Percentiles rank a stretch among this genome's conserved stretches.
Evolutionary conservation across 1,139 yeast species (phyloP).

Genomic region (Debaryomycetaceae sp.): DNA sequence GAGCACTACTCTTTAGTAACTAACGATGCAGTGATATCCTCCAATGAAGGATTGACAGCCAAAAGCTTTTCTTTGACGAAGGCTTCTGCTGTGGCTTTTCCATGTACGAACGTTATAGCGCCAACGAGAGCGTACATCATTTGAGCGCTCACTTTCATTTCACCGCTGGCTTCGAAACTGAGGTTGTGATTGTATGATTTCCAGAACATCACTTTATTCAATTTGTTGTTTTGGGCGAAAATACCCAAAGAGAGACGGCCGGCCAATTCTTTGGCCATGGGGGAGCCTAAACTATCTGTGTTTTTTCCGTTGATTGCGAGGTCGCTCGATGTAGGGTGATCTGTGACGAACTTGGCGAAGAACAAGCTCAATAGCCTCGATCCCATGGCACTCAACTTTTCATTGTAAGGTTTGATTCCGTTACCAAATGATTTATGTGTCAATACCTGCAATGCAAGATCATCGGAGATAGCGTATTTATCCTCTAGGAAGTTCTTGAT

Average conservation of each 20-base stretch:
- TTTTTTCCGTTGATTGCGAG: slow-evolving; percentile 52
- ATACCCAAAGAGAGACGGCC: slow-evolving; percentile 51
- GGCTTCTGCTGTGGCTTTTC: slow-evolving; percentile 53
- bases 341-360: slow-evolving; percentile 52
- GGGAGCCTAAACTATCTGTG: slow-evolving; percentile 63
- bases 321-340: slow-evolving; percentile 22
- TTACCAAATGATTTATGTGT: slow-evolving; percentile 95
- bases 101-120: slow-evolving; percentile 70
- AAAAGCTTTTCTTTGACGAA: slow-evolving; percentile 51
- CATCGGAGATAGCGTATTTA: slow-evolving; percentile 47
- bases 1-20: slow-evolving; percentile 1
- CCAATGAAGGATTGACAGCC: slow-evolving; percentile 8
- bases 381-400: slow-evolving; percentile 78
- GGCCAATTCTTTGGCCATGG: slow-evolving; percentile 47
- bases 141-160: slow-evolving; percentile 58
- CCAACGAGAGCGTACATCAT: slow-evolving; percentile 77
- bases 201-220: slow-evolving; percentile 70
- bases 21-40: slow-evolving; percentile 10
- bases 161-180: slow-evolving; percentile 54
- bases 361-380: slow-evolving; percentile 62
- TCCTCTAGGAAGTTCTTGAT: slow-evolving; percentile 46
- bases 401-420: slow-evolving; percentile 85
- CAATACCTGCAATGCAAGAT: slow-evolving; percentile 67
- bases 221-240: slow-evolving; percentile 47
- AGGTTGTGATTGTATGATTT: slow-evolving; percentile 54